phyloP scores from a whole-genome alignment of 768 basidiomycete genomes.

The Psilocybe sp. region DNA sequence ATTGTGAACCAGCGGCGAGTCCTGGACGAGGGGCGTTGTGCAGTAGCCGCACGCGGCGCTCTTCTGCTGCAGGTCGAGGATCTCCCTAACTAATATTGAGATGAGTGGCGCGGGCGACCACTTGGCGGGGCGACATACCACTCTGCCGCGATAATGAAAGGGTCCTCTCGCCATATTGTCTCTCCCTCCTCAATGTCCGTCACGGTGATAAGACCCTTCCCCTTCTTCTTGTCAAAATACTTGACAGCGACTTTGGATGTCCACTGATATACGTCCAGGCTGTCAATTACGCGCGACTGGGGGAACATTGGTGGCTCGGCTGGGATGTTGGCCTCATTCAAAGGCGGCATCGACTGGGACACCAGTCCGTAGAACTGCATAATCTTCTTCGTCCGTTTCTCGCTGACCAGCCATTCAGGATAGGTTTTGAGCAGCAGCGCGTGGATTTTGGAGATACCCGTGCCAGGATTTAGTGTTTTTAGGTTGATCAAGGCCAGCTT shows the following conservation, averaged over 20 bases:
- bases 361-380: constrained; percentile 55
- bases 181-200: constrained; percentile 69
- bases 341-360: constrained; percentile 21
- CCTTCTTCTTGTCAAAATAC: constrained; percentile 67
- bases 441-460: constrained; percentile 75
- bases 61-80: constrained; percentile 63
- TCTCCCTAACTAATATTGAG: constrained; percentile 51
- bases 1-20: constrained; percentile 44
- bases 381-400: constrained; percentile 76
- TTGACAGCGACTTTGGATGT: constrained; percentile 62
- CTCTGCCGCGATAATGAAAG: constrained; percentile 78
- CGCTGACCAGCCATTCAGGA: constrained; percentile 77
- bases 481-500: constrained; percentile 51
- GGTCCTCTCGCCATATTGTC: constrained; percentile 82
- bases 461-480: constrained; percentile 52
- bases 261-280: constrained; percentile 62
- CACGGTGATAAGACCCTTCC: constrained; percentile 80
- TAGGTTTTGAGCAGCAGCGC: constrained; percentile 53
- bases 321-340: background rate
- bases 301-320: constrained; percentile 40
- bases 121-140: constrained; percentile 41
- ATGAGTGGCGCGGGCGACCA: background rate
- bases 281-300: constrained; percentile 59
- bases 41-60: constrained; percentile 72
- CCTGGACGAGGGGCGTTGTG: constrained; percentile 55